A percentile compares a stretch with the other conserved stretches of the same genome.
Conservation (phyloP, 1,284 basidiomycete genomes). For the Cryptococcus sp. region DNA sequence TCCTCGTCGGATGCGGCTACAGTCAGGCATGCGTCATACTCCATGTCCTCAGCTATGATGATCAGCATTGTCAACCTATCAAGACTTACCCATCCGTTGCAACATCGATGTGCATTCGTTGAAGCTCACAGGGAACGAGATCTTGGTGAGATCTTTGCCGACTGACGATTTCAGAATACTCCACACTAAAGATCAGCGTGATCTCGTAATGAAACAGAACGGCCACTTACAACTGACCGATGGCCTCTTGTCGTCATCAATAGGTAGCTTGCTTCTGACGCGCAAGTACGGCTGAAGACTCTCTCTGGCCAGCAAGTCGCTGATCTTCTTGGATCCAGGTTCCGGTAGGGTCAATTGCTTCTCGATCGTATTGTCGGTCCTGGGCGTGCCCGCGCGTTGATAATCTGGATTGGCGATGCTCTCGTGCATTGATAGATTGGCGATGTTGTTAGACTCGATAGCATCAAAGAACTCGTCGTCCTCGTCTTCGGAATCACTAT, state of each 20-base stretch:
- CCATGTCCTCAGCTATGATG: slow-evolving; percentile 78
- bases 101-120: slow-evolving; percentile 97
- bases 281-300: slow-evolving; percentile 67
- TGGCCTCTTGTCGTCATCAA: slow-evolving; percentile 76
- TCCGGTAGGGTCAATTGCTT: neutral
- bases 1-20: slow-evolving; percentile 69
- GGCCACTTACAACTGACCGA: slow-evolving; percentile 61
- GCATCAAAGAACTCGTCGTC: slow-evolving; percentile 99
- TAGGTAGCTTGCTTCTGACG: slow-evolving; percentile 62
- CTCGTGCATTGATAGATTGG: slow-evolving; percentile 62
- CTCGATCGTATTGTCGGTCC: slow-evolving; percentile 6
- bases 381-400: slow-evolving; percentile 25
- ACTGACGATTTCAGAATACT: slow-evolving; percentile 92
- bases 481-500: slow-evolving; percentile 61
- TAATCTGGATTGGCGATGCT: slow-evolving; percentile 52
- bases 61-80: slow-evolving; percentile 4
- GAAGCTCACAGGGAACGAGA: slow-evolving; percentile 88
- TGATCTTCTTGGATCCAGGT: slow-evolving; percentile 12
- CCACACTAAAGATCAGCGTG: slow-evolving; percentile 58
- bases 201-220: neutral
- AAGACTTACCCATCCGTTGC: slow-evolving; percentile 54
- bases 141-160: slow-evolving; percentile 95
- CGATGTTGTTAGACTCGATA: slow-evolving; percentile 75
- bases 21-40: slow-evolving; percentile 85
- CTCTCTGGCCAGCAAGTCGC: slow-evolving; percentile 49